phyloP scores from a whole-genome alignment of 73 alveolate species.

The Paramecium sonneborni region DNA sequence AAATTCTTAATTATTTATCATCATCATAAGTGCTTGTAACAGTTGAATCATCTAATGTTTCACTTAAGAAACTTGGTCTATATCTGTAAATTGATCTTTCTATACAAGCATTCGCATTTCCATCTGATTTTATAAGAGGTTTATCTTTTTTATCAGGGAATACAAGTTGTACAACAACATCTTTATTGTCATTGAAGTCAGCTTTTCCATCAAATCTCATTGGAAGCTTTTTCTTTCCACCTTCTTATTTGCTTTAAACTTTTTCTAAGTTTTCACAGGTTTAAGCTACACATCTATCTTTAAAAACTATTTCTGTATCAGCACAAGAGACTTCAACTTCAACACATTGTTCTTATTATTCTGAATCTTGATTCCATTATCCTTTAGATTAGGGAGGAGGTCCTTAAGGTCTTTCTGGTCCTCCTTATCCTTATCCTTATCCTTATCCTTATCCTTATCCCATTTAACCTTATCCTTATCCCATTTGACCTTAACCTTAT shows the following conservation, averaged over 20 bases:
- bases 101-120: slow-evolving; percentile 13
- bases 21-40: slow-evolving; percentile 1
- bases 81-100: not conserved
- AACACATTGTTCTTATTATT: not conserved
- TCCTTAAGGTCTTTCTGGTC: not conserved
- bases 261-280: not conserved
- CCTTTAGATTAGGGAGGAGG: slow-evolving; percentile 10
- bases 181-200: not conserved
- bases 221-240: not conserved
- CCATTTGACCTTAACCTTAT: not conserved
- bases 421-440: not conserved
- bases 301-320: not conserved
- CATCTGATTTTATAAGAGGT: not conserved
- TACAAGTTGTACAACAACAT: not conserved
- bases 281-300: not conserved
- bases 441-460: not conserved
- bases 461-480: not conserved
- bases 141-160: slow-evolving; percentile 4
- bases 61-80: slow-evolving; percentile 24
- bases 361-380: not conserved
- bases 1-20: not conserved
- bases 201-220: not conserved
- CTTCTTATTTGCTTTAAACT: not conserved
- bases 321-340: slow-evolving; percentile 29
- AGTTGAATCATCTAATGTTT: slow-evolving; percentile 15